Evolutionary conservation across 2,329 filamentous ascomycete species (phyloP), one percentile per base, ranked within the genome.

Genomic region (Penicillium sp.): DNA sequence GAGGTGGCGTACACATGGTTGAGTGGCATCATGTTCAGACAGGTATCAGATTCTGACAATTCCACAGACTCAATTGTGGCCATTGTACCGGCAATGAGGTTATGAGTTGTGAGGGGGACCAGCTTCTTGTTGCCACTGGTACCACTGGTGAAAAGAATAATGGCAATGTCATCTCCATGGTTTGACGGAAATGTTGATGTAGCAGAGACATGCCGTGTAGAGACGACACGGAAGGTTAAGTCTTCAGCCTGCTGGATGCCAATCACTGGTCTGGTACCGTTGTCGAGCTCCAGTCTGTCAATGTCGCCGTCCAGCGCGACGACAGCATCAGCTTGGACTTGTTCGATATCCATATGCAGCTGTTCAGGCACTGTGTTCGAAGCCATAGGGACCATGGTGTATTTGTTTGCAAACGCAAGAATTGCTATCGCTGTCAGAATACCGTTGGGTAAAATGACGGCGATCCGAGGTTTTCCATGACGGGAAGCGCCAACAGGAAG

Each of bases 11-110:
- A 73, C 68, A 75, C 62, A 54, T 77, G 74, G 52, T 76, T 74
- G 4, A 79, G 57, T 0, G 75, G 74, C 74, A 78, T 78, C 70
- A 77, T 76, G 50, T 78, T 77, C 15, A 77, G 52, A 50, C 74
- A 78, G 0, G 69, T 64, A 47, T 77, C 74, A 1, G 56, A 51
- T 2, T 61, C 50, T 1, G 57, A 66, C 12, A 78, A 51, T 2
- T 68, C 70, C 71, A 74, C 77, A 0, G 72, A 75, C 12, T 74
- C 67, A 17, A 75, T 69, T 4, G 76, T 73, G 39, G 72, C 72
- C 2, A 68, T 63, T 3, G 75, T 68, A 2, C 75, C 74, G 6
- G 66, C 61, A 6, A 77, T 57, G 34, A 77, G 68, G 2, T 72
- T 70, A 41, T 74, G 69, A 0, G 68, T 60, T 2, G 68, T 71